Percentiles rank a stretch among this genome's conserved stretches.
Evolutionary conservation across 176 grass and related monocot species (phyloP).

Genomic region (Phoenix roebelenii): DNA sequence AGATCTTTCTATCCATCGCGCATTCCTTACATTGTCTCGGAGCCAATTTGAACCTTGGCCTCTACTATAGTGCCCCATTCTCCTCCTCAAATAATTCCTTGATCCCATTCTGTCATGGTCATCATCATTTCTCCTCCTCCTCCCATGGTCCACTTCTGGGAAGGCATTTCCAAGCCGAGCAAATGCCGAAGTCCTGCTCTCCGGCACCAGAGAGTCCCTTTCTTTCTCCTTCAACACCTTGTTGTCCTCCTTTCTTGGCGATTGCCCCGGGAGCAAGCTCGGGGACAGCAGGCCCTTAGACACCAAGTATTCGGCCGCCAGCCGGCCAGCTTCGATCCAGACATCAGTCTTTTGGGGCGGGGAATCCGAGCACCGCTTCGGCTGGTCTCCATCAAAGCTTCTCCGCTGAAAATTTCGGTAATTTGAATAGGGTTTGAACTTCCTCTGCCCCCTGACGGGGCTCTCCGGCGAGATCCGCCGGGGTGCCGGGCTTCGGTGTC

Average conservation of each 20-base stretch:
- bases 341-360: conserved; percentile 10
- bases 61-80: no score
- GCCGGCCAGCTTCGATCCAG: conserved; percentile 49
- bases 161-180: no score
- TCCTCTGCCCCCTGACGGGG: background rate
- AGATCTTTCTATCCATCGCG: no score
- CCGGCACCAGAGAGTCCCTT: background rate
- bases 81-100: no score
- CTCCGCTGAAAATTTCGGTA: conserved; percentile 8
- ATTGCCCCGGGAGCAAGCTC: conserved; percentile 20
- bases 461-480: conserved; percentile 2
- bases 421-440: background rate
- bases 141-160: no score
- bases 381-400: conserved; percentile 4
- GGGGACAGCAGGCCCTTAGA: conserved; percentile 39
- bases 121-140: no score
- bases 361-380: conserved; percentile 6
- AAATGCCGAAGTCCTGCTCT: background rate
- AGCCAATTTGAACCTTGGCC: no score
- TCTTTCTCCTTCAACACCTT: background rate
- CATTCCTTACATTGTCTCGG: no score
- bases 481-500: background rate
- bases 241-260: no score
- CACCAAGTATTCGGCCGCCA: conserved; percentile 49
- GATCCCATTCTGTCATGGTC: no score